phyloP scores from a whole-genome alignment of 2,329 filamentous ascomycete species.

The Colletotrichum trifolii region DNA sequence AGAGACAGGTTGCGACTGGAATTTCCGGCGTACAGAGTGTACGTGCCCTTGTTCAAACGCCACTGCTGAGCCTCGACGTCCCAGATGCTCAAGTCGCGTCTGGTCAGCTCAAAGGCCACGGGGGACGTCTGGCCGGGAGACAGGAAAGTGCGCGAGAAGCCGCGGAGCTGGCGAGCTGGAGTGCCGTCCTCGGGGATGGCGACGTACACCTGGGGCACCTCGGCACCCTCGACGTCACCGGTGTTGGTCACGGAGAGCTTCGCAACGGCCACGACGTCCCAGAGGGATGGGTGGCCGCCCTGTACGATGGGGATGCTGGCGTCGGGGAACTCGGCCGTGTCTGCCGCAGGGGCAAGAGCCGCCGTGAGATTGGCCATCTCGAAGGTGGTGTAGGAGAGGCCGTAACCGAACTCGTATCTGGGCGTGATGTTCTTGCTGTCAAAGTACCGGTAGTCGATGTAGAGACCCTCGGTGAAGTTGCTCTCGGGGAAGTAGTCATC shows the following conservation, averaged over 20 bases:
- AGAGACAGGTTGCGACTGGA: constrained; percentile 60
- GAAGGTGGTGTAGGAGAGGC: constrained; percentile 67
- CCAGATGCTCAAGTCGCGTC: constrained; percentile 76
- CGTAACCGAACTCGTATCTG: constrained; percentile 67
- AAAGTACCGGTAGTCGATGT: constrained; percentile 67
- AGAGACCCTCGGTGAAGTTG: constrained; percentile 62
- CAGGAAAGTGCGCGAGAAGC: constrained; percentile 57
- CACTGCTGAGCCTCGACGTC: constrained; percentile 71
- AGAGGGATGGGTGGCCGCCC: constrained; percentile 60
- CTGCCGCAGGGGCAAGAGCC: constrained; percentile 40
- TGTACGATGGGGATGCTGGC: constrained; percentile 52
- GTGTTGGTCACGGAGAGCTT: constrained; percentile 54
- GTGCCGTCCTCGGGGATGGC: constrained; percentile 51
- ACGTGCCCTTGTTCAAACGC: constrained; percentile 60
- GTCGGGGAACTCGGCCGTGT: constrained; percentile 51
- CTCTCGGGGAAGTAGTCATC: constrained; percentile 59
- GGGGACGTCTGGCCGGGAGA: constrained; percentile 41
- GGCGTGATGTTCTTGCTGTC: constrained; percentile 60
- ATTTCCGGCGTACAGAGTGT: constrained; percentile 57
- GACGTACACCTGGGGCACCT: constrained; percentile 62
- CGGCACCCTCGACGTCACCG: constrained; percentile 54
- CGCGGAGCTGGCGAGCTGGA: constrained; percentile 70
- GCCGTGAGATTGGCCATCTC: constrained; percentile 56
- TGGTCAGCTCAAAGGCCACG: constrained; percentile 64
- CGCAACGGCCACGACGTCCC: constrained; percentile 56